Base-by-base conservation (phyloP, 2,329 filamentous ascomycete genomes). In the Colletotrichum sansevieriae region DNA sequence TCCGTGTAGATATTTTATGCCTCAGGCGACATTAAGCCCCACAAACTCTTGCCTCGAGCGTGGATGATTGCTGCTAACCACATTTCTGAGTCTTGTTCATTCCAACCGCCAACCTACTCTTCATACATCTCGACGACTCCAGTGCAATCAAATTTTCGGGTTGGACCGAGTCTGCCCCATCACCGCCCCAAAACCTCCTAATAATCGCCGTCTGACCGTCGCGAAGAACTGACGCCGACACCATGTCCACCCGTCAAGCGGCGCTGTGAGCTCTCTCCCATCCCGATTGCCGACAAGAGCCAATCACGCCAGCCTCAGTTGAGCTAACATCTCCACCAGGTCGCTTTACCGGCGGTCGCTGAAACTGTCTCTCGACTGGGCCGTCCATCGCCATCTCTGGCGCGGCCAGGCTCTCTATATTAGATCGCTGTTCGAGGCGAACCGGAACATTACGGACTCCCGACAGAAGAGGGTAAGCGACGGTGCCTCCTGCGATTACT, bases 321-420 rank as follows among this genome's bases (percentile, higher is more conserved):
- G 13, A 52, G 49, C 49, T 52, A 25, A 52, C 25, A 63, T 15
- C 13, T 22, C 20, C n/a, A 10, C 11, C 29, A 91, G 89, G 74
- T 91, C 89, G 47, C 91, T 99, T 70, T 99, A 99, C 82, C 91
- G 95, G 78, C 93, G 94, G 74, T 94, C 94, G 29, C 82, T 99
- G 78, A 98, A 98, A 87, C 90, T 98, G 72, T 88, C 96, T 47
- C 90, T 98, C 73, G 94, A 98, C 84, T 99, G 96, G 96, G 90
- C 94, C 66, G 94, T 98, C 71, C 93, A 98, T 79, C 89, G 96
- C 74, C 90, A 95, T 76, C 83, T 98, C 70, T 99, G 96, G 95
- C 92, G 96, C 75, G 95, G 95, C 71, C 96, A 98, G 82, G 96
- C 96, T 37, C 84, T 98, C 72, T 98, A 99, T 81, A 97, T 99